Evolutionary conservation across 2,329 filamentous ascomycete genomes (phyloP), one percentile per base, ranked within the genome.

Genomic region (Claviceps sorghi): DNA sequence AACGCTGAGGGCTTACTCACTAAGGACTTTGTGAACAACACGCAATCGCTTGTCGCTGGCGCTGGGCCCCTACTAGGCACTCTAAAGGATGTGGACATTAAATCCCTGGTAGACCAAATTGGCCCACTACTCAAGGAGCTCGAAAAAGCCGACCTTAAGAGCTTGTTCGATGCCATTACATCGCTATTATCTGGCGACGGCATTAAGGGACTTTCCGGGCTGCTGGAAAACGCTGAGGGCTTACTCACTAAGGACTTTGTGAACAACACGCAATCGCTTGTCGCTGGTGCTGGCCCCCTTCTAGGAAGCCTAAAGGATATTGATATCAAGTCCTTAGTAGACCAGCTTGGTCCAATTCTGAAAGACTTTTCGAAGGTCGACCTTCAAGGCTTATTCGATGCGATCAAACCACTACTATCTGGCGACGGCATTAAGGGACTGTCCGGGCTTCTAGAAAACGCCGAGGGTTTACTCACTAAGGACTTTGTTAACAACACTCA

Each of bases 1-100:
- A 54, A 54, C 8, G 53, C 53, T 4, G 53, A 54, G 21, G 8
- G 7, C 2, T 26, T 54, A 13, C 42, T 54, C 4, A 52, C 50
- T 0, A 60, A 61, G 26, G 52, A 55, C 9, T 54, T 65, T 1
- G 57, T 65, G 2, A 55, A 56, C 1, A 57, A 54, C 2, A 54
- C 53, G 2, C 50, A 52, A 30, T 54, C 53, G 2, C 53, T 54
- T 8, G 26, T 54, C 30, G 53, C 53, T 10, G 53, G 60, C 19
- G 63, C 64, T 54, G 54, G 53, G 26, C 67, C 68, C 0, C 55
- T 71, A 1, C 52, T 71, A 5, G 61, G 61, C 43, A 61, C 64
- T 45, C 60, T 69, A 9, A 64, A 70, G 61, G 51, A 63, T 36
- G 42, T 61, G 5, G 44, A 63, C 0, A 55, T 64, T 5, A 61